A percentile compares a stretch with the other conserved stretches of the same genome.
Conservation (phyloP, 306 rosid genomes). For the Dryas drummondii region DNA sequence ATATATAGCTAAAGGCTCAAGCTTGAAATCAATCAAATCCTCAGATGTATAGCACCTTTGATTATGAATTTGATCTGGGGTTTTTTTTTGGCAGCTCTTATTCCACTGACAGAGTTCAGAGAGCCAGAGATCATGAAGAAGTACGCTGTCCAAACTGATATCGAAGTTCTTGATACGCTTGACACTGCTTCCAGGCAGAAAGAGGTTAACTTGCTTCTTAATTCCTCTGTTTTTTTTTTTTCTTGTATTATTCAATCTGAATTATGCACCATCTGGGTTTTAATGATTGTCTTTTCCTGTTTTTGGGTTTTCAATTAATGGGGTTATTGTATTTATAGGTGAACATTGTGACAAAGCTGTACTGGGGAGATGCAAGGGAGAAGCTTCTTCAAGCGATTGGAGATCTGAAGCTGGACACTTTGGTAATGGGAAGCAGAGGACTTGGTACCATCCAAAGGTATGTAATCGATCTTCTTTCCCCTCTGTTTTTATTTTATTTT, state of each 20-base stretch:
- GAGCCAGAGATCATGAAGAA: constrained; percentile 46
- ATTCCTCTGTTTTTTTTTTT: not conserved
- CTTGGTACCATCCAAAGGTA: constrained; percentile 67
- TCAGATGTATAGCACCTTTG: too few species aligned
- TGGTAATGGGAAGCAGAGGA: constrained; percentile 97
- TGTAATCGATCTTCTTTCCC: not conserved
- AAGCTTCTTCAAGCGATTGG: constrained; percentile 69
- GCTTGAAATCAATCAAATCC: not conserved
- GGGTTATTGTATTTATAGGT: constrained; percentile 34
- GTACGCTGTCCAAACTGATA: constrained; percentile 54
- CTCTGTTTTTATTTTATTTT: too few species aligned
- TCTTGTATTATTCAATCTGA: not conserved
- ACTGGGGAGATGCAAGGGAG: constrained; percentile 98
- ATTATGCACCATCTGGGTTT: not conserved
- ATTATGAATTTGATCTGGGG: constrained; percentile 13
- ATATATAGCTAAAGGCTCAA: not conserved
- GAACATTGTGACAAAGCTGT: constrained; percentile 55
- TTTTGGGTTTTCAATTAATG: not conserved
- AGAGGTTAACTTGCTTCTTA: constrained; percentile 42
- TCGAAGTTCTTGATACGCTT: constrained; percentile 69
- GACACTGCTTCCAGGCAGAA: constrained; percentile 68
- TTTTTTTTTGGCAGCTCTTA: constrained; percentile 49
- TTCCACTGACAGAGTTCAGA: constrained; percentile 68
- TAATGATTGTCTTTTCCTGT: not conserved
- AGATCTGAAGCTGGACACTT: constrained; percentile 73